phyloP scores from a whole-genome alignment of 2,329 filamentous ascomycete genomes.

The Teratosphaeria zuluensis region DNA sequence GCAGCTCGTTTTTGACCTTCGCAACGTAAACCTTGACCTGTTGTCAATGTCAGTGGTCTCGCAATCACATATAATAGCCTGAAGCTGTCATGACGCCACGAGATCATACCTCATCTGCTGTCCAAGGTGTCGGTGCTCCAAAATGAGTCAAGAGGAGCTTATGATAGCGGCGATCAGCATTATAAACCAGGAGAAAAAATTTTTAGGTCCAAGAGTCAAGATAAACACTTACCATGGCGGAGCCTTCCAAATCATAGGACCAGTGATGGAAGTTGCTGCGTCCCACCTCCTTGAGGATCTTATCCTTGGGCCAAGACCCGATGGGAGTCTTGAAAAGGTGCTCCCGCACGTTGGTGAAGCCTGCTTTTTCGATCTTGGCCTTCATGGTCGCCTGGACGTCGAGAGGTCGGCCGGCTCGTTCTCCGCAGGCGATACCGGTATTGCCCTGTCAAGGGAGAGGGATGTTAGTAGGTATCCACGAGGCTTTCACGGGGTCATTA shows the following conservation, averaged over 20 bases:
- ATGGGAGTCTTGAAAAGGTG: slow-evolving; percentile 15
- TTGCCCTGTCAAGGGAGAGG: background rate
- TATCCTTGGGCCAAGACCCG: slow-evolving; percentile 22
- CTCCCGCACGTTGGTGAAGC: slow-evolving; percentile 18
- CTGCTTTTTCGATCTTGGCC: slow-evolving; percentile 11
- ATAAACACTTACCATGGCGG: slow-evolving; percentile 4
- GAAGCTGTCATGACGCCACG: slow-evolving; percentile 30
- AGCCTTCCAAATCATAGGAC: background rate
- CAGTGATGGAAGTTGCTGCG: slow-evolving; percentile 1
- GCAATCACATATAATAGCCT: slow-evolving; percentile 17
- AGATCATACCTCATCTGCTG: slow-evolving; percentile 30
- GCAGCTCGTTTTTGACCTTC: slow-evolving; percentile 30
- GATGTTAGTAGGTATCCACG: no score
- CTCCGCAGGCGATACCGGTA: background rate
- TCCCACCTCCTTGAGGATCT: slow-evolving; percentile 17
- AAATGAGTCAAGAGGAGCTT: slow-evolving; percentile 16
- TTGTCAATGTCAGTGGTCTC: slow-evolving; percentile 9
- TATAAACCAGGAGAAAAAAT: no score
- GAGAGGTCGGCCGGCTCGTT: background rate
- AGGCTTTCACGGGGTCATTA: no score
- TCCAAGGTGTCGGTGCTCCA: slow-evolving; percentile 34
- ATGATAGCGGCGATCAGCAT: background rate
- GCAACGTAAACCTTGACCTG: slow-evolving; percentile 38
- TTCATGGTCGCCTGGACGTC: background rate
- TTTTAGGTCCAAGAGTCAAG: no score